These are phyloP conservation scores for Funneliformis geosporum DNA, from an alignment of 192 early-diverging fungal genomes.

Conservation along the genomic window DNA sequence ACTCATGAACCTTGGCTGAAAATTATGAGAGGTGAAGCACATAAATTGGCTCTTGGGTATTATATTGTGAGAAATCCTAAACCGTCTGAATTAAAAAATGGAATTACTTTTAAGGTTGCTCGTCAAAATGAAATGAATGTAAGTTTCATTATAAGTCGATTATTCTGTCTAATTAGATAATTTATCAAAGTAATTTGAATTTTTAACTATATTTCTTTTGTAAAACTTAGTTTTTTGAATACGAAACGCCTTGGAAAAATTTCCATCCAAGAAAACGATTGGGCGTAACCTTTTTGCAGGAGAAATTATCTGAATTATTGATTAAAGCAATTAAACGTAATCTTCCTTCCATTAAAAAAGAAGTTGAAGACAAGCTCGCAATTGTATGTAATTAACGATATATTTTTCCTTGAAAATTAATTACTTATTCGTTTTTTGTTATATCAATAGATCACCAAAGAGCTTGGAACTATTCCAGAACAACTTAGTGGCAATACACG, in stretches of 20 bases:
- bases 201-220: neutral
- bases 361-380: slow-evolving; percentile 16
- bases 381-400: neutral
- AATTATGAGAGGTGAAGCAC: slow-evolving; percentile 51
- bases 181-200: neutral
- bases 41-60: slow-evolving; percentile 52
- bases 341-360: slow-evolving; percentile 14
- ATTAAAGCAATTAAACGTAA: slow-evolving; percentile 6
- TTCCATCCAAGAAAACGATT: neutral
- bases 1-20: slow-evolving; percentile 54
- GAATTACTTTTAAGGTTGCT: slow-evolving; percentile 12
- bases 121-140: neutral
- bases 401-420: neutral
- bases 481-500: neutral
- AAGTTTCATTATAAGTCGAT: neutral
- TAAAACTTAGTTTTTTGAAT: slow-evolving; percentile 13
- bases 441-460: neutral
- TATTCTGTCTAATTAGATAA: neutral
- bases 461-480: neutral
- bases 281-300: neutral
- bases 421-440: neutral
- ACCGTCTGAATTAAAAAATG: neutral
- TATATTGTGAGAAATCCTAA: slow-evolving; percentile 55
- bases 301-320: slow-evolving; percentile 19
- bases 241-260: neutral